Percentiles rank a stretch among this genome's conserved stretches.
Evolutionary conservation across 75 land plant genomes (phyloP).

Genomic region (Picea glauca): DNA sequence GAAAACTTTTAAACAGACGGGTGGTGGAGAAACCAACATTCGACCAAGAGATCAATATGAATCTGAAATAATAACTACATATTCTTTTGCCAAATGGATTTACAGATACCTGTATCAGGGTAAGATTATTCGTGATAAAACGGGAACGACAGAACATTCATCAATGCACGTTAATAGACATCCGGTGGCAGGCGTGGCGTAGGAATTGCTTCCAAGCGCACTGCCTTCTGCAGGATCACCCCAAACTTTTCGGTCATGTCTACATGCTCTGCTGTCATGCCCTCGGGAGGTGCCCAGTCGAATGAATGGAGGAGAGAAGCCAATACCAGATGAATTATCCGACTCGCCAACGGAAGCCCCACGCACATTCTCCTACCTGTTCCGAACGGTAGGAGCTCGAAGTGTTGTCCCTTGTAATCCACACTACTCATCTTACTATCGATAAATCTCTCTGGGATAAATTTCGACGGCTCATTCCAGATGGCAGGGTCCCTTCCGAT

Average conservation of each 20-base stretch:
- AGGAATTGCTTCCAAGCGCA: slow-evolving; percentile 44
- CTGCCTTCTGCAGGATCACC: slow-evolving; percentile 49
- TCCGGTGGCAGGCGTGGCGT: slow-evolving; percentile 22
- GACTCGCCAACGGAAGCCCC: slow-evolving; percentile 58
- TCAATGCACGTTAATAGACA: not conserved
- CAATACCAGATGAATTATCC: slow-evolving; percentile 45
- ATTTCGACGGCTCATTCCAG: slow-evolving; percentile 50
- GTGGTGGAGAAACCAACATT: too few relatives aligned
- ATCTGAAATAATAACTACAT: too few relatives aligned
- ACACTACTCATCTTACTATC: slow-evolving; percentile 19
- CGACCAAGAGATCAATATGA: too few relatives aligned
- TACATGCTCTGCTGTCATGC: slow-evolving; percentile 51
- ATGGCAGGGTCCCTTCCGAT: slow-evolving; percentile 47
- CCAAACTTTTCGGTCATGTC: slow-evolving; percentile 70
- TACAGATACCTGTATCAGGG: too few relatives aligned
- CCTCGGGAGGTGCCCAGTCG: slow-evolving; percentile 54
- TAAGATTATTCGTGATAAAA: too few relatives aligned
- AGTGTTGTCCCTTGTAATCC: slow-evolving; percentile 55
- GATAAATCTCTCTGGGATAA: slow-evolving; percentile 49
- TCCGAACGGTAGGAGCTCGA: slow-evolving; percentile 70
- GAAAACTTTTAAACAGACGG: too few relatives aligned
- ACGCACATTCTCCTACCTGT: slow-evolving; percentile 62
- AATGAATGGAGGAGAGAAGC: slow-evolving; percentile 49
- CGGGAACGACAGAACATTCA: too few relatives aligned
- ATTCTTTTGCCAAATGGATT: too few relatives aligned